Base-by-base conservation (phyloP, 2,329 filamentous ascomycete species). In the Zasmidium citrigriseum region DNA sequence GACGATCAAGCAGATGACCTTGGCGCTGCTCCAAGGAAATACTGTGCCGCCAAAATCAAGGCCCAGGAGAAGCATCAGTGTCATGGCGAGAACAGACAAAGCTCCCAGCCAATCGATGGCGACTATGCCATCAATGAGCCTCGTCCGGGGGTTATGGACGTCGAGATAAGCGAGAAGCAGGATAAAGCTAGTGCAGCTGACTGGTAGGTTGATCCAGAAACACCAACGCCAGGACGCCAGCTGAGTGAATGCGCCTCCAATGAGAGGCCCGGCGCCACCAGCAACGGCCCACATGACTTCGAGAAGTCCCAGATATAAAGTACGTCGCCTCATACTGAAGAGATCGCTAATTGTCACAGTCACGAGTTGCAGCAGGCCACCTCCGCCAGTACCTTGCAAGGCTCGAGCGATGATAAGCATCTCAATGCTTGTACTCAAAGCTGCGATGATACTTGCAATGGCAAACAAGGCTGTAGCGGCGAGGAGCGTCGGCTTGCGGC, bases 321-420 rank as follows among this genome's bases (percentile, higher is more conserved):
- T 62, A 16, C 70, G 53, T 18, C 62, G 52, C n/a, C 69, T 74
- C 55, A 79, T 73, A 27, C 78, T 81, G 61, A 85, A 86, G 45
- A 86, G 62, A 69, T 86, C 83, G 1, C 78, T 80, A 41, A 85
- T 81, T 34, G 77, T 79, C 53, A 85, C 80, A 22, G 77, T 78
- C 2, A 82, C 78, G 46, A 85, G 66, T 52, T 80, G 77, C 1
- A 82, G 71, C 44, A 85, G 69, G 1, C 82, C 83, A 3, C 81
- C 82, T 16, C 80, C 82, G 2, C 80, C 82, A 7, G 79, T 70
- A 12, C 83, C 83, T 65, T 85, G 82, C 11, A 86, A 63, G 0
- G 82, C 82, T 66, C 83, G 74, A 2, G 80, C 82, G 2, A 75
- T 76, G 48, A 86, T 82, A 38, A 86, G 69, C 78, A 82, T 82